phyloP scores from a whole-genome alignment of 2,329 filamentous ascomycete species.

The Zymoseptoria brevis region DNA sequence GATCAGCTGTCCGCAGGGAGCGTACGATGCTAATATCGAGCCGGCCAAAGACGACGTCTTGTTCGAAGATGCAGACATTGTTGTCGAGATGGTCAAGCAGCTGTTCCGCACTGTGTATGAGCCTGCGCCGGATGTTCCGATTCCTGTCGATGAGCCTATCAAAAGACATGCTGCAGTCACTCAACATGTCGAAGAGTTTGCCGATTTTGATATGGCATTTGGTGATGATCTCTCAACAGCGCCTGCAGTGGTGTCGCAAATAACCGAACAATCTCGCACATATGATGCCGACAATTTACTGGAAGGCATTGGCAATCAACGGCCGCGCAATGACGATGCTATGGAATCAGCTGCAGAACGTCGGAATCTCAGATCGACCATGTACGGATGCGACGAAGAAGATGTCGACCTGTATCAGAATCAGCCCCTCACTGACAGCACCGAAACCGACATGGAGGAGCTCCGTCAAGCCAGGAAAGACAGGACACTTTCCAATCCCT shows the following conservation, averaged over 20 bases:
- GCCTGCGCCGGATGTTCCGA: background rate
- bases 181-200: background rate
- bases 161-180: background rate
- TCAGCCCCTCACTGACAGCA: constrained; percentile 11
- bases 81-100: constrained; percentile 38
- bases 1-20: constrained; percentile 52
- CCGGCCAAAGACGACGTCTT: constrained; percentile 64
- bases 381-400: constrained; percentile 32
- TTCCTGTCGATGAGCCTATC: background rate
- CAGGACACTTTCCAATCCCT: constrained; percentile 39
- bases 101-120: constrained; percentile 34
- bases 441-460: constrained; percentile 25
- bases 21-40: constrained; percentile 66
- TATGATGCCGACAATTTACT: background rate
- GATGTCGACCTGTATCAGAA: constrained; percentile 21
- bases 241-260: background rate
- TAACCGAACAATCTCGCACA: background rate
- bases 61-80: constrained; percentile 49
- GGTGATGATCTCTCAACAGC: background rate
- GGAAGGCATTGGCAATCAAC: too few relatives aligned
- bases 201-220: background rate
- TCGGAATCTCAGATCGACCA: constrained; percentile 22
- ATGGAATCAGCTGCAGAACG: background rate
- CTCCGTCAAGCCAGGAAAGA: constrained; percentile 27
- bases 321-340: too few relatives aligned